Evolutionary conservation across 768 basidiomycete genomes (phyloP), one percentile per base, ranked within the genome.

Genomic region (Lepiota venenata): DNA sequence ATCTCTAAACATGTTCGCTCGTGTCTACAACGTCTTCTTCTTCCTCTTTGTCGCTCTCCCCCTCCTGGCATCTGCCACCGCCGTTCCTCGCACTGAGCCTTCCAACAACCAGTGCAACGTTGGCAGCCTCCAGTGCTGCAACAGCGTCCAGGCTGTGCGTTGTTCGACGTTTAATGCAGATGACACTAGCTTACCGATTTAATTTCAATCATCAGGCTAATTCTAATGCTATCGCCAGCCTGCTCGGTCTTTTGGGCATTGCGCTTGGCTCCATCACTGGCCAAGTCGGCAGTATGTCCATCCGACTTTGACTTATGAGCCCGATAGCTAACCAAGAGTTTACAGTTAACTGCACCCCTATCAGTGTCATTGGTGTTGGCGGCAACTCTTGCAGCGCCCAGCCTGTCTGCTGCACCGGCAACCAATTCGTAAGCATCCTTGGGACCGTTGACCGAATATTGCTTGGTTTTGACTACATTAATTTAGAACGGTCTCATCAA

Each of bases 321-420:
- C 32, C 2, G 2, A 32, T 32, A 4, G 10, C 32, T 32, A 32
- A 32, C 32, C 2, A 32, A 11, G 9, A 11, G 10, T 8, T 9
- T 8, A 9, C 32, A 32, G 32, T 61, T 1, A 2, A 20, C 1
- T 72, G 71, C 59, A 58, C 1, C 51, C 56, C 61, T 3, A 46
- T 71, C 47, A 29, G 42, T 16, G 45, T 52, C 39, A 29, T 66
- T 42, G 64, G 56, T 15, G 7, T 56, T 29, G 50, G 47, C 4
- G 56, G 56, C 16, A 60, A 46, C 22, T 47, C 11, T 27, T 70
- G 69, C 61, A 37, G 1, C 27, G 55, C 64, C 38, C 62, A 68
- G 42, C 56, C 66, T 12, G 62, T 63, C 37, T 72, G 71, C 61
- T 72, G 70, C 67, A 58, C 41, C 14, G 57, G 44, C 20, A 64